Evolutionary conservation across 306 rosid species (phyloP).

Genomic region (Lathyrus sativus): DNA sequence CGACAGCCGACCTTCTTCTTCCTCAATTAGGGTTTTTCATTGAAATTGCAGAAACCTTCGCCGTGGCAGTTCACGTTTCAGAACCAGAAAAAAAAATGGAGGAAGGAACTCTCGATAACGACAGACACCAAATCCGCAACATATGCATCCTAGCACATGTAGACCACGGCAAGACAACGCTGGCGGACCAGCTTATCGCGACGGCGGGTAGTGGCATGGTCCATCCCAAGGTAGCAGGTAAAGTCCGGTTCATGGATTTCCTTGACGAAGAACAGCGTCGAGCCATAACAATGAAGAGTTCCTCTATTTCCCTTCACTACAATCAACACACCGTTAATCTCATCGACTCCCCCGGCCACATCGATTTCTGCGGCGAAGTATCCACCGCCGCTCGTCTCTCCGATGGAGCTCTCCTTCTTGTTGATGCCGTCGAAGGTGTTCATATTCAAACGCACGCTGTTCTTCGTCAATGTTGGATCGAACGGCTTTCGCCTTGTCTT

Average conservation of each 20-base stretch:
- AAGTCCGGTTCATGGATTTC: constrained; percentile 83
- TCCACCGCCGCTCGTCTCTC: constrained; percentile 88
- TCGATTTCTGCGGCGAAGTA: constrained; percentile 91
- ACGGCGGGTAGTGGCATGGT: constrained; percentile 63
- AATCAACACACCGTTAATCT: constrained; percentile 59
- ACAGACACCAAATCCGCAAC: constrained; percentile 61
- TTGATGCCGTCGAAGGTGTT: constrained; percentile 91
- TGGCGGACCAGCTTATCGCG: constrained; percentile 86
- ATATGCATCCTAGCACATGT: constrained; percentile 88
- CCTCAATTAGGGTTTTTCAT: neutral
- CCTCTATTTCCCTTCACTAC: constrained; percentile 64
- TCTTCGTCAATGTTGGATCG: constrained; percentile 90
- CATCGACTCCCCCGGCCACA: constrained; percentile 91
- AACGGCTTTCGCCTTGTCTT: constrained; percentile 76
- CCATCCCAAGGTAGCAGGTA: constrained; percentile 83
- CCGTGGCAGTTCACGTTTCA: neutral
- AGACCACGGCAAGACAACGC: constrained; percentile 92
- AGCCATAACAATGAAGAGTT: constrained; percentile 93
- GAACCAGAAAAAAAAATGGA: constrained; percentile 38
- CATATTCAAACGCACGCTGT: constrained; percentile 93
- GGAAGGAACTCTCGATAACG: constrained; percentile 37
- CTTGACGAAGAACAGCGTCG: constrained; percentile 88
- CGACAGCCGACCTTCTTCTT: neutral
- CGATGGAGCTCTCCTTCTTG: constrained; percentile 82
- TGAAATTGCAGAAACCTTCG: neutral